Evolutionary conservation across 192 early-diverging fungal genomes (phyloP).

Genomic region (Mortierella alpina): DNA sequence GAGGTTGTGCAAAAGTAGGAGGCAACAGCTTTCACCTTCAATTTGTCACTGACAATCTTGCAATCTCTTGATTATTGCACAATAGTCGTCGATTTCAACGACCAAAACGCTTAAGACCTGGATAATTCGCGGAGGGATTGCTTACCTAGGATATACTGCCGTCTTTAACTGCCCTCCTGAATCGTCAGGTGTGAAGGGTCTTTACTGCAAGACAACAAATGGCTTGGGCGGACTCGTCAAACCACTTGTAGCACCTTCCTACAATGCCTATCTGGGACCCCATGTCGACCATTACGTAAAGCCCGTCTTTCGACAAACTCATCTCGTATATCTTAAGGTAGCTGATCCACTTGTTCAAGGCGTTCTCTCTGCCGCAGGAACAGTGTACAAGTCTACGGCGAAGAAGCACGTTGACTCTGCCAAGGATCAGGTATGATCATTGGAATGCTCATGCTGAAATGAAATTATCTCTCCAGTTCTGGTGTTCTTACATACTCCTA

Average conservation of each 20-base stretch:
- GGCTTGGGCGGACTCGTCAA: constrained; percentile 35
- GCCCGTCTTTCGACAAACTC: constrained; percentile 23
- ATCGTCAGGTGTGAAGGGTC: constrained; percentile 27
- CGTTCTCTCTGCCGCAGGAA: constrained; percentile 19
- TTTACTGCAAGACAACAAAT: constrained; percentile 49
- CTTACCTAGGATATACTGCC: constrained; percentile 41
- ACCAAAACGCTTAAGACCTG: constrained; percentile 38
- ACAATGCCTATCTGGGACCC: constrained; percentile 33
- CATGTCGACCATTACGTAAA: constrained; percentile 43
- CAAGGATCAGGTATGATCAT: constrained; percentile 29
- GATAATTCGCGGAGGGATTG: constrained; percentile 39
- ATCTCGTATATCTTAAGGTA: constrained; percentile 36
- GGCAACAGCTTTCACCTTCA: no score
- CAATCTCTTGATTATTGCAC: background rate
- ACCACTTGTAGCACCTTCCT: constrained; percentile 34
- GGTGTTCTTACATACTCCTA: background rate
- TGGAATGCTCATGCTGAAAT: background rate
- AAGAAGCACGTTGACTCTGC: constrained; percentile 50
- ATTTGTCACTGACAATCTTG: background rate
- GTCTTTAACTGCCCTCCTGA: constrained; percentile 27
- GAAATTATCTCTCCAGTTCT: background rate
- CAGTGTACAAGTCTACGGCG: constrained; percentile 33
- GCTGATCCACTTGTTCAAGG: constrained; percentile 43
- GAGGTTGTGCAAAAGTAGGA: no score
- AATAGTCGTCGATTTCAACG: constrained; percentile 7